Percentiles rank a stretch among this genome's conserved stretches.
Evolutionary conservation across 768 basidiomycete species (phyloP).

Genomic region (Kwoniella sp.): DNA sequence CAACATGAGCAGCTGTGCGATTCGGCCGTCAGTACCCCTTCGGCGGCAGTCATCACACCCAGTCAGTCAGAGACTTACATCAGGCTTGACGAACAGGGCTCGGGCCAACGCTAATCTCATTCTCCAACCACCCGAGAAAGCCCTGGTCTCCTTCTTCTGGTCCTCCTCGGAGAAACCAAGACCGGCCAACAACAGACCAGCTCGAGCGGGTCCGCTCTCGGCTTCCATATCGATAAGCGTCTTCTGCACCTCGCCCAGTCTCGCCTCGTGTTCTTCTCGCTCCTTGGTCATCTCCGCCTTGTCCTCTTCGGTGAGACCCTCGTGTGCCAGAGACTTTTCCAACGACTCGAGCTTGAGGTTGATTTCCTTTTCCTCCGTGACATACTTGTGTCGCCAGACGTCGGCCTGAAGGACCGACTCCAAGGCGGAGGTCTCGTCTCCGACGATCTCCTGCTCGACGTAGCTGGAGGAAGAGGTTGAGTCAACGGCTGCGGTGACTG

Average conservation of each 20-base stretch:
- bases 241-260: constrained; percentile 83
- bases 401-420: constrained; percentile 99
- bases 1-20: constrained; percentile 65
- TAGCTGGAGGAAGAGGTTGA: constrained; percentile 53
- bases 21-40: neutral
- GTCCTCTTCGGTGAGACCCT: constrained; percentile 68
- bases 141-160: constrained; percentile 73
- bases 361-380: constrained; percentile 74
- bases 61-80: constrained; percentile 40
- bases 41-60: neutral
- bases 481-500: neutral
- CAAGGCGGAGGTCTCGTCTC: constrained; percentile 86
- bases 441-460: constrained; percentile 97
- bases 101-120: constrained; percentile 95
- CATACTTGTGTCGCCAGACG: constrained; percentile 90
- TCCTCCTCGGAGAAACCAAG: constrained; percentile 87
- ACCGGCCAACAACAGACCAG: constrained; percentile 82
- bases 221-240: constrained; percentile 97
- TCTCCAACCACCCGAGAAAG: constrained; percentile 95
- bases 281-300: constrained; percentile 54
- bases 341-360: constrained; percentile 69
- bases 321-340: constrained; percentile 55
- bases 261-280: constrained; percentile 72
- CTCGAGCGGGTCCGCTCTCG: constrained; percentile 90
- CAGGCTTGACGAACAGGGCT: constrained; percentile 86